A percentile compares a stretch with the other conserved stretches of the same genome.
Conservation (phyloP, 2,329 filamentous ascomycete species). For the Botryotinia narcissicola region DNA sequence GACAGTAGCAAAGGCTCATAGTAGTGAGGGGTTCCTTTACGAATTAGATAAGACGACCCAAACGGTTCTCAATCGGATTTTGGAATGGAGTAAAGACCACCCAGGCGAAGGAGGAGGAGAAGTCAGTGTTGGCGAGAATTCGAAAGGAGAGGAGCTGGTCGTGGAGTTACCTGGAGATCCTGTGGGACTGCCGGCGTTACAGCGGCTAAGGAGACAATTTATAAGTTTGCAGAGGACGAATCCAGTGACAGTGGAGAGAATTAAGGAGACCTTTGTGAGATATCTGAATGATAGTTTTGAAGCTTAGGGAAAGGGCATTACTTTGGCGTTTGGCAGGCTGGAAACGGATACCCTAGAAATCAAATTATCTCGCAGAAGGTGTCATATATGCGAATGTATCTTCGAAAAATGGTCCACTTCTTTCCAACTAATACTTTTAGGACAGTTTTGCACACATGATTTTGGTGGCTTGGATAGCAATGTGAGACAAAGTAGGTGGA, state of each 20-base stretch:
- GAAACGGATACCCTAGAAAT: conserved; percentile 25
- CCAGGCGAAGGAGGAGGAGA: conserved; percentile 58
- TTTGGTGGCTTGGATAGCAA: not conserved
- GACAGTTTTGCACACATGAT: not conserved
- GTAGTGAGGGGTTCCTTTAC: conserved; percentile 70
- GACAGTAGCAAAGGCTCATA: conserved; percentile 66
- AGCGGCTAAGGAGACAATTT: conserved; percentile 74
- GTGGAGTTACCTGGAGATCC: conserved; percentile 65
- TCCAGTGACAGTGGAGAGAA: conserved; percentile 53
- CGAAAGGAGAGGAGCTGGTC: conserved; percentile 47
- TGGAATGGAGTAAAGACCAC: conserved; percentile 66
- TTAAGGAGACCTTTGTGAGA: conserved; percentile 62
- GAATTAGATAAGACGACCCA: conserved; percentile 77
- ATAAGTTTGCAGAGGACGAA: conserved; percentile 72
- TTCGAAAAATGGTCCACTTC: not conserved
- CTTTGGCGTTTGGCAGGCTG: conserved; percentile 17
- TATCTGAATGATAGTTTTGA: conserved; percentile 67
- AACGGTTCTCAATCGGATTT: conserved; percentile 67
- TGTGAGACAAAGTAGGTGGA: not conserved
- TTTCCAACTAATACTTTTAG: not conserved
- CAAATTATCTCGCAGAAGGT: not conserved
- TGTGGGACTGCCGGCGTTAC: conserved; percentile 70
- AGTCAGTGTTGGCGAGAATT: conserved; percentile 42
- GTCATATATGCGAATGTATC: not conserved
- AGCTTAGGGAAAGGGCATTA: conserved; percentile 13